Evolutionary conservation across 2,329 filamentous ascomycete genomes (phyloP).

Genomic region (Monilinia fructigena): DNA sequence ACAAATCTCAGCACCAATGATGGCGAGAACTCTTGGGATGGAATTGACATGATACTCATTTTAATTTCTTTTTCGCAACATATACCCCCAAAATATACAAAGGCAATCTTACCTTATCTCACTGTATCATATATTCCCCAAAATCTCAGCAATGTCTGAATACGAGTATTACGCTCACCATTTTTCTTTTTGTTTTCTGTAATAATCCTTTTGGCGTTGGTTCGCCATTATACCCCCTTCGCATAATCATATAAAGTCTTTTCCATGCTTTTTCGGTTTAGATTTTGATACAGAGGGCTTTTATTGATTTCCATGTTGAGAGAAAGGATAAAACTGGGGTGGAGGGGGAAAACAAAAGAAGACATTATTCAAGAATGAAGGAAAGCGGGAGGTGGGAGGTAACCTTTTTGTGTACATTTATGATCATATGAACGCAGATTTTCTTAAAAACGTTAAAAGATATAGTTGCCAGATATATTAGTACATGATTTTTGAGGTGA

Average conservation of each 20-base stretch:
- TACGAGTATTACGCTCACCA: conserved; percentile 32
- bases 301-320: conserved; percentile 19
- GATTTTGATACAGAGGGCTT: conserved; percentile 33
- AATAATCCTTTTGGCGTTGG: conserved; percentile 37
- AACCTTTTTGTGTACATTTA: conserved; percentile 25
- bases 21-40: conserved; percentile 77
- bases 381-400: conserved; percentile 10
- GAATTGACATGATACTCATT: conserved; percentile 51
- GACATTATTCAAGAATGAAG: conserved; percentile 1
- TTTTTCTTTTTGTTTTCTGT: conserved; percentile 38
- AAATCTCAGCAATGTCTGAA: conserved; percentile 30
- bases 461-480: neutral
- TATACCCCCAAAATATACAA: conserved; percentile 32
- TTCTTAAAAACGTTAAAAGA: neutral
- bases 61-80: conserved; percentile 27
- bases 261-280: conserved; percentile 33
- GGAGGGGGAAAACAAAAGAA: neutral
- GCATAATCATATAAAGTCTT: conserved; percentile 35
- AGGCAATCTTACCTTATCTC: conserved; percentile 25
- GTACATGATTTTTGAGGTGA: neutral
- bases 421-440: conserved; percentile 23
- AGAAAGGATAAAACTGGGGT: conserved; percentile 8
- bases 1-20: conserved; percentile 71
- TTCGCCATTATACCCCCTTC: conserved; percentile 36
- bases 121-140: conserved; percentile 34